Base-by-base conservation (phyloP, 2,329 filamentous ascomycete species). In the Gliomastix tumulicola region DNA sequence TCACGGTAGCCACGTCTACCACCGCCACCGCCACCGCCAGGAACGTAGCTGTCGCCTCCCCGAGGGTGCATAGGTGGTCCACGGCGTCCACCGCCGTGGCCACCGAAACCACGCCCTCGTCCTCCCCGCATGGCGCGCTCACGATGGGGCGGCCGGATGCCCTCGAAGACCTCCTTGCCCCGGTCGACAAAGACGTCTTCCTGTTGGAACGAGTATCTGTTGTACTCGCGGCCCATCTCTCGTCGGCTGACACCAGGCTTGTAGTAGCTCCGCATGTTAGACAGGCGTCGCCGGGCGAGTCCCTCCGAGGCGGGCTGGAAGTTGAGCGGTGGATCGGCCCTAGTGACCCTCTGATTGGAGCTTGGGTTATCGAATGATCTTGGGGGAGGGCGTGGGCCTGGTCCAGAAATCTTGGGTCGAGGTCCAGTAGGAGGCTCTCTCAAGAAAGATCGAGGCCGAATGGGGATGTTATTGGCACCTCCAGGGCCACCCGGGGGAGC, bases 161-260 rank as follows among this genome's bases (percentile, higher is more conserved):
- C 77, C 33, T 76, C 62, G 50, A 82, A 82, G 25, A 81, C 77
- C 54, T 88, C 84, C 13, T 76, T 76, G 12, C 84, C 84, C 37
- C 80, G 71, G 54, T 88, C 83, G 31, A 88, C 82, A 37, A 88
- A 77, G 6, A 59, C 51, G 41, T 80, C 76, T 1, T 68, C 70
- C 38, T 79, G 65, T 54, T 88, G 82, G 47, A 88, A 88, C 0
- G 80, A 82, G 54, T 86, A 88, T 21, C 84, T 70, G 52, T 84
- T 79, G 59, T 76, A 76, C 36, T 68, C 60, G 42, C 65, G 55
- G 43, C 67, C 68, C 30, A 67, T 60, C 11, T 36, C 27, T 7
- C 34, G 34, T 7, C 66, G 57, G 16, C 56, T 41, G 19, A 50
- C 49, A 31, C 68, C 59, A 21, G 49, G 54, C 7, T 64, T 63